phyloP scores from a whole-genome alignment of 441 rosid species.

The Manihot esculenta region DNA sequence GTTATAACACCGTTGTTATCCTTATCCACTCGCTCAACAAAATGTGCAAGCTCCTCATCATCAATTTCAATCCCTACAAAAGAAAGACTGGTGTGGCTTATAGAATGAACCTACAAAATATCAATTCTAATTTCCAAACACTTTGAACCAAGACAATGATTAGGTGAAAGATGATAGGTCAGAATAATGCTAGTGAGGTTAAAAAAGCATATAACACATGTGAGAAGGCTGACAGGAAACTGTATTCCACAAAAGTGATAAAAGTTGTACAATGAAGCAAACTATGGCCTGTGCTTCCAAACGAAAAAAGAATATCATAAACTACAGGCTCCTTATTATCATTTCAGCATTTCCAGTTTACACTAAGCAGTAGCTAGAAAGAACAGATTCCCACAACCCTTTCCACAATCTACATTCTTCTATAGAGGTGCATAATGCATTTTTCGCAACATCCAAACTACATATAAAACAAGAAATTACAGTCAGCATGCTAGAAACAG shows the following conservation, averaged over 20 bases:
- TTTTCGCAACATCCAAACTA: background rate
- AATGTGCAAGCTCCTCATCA: slow-evolving; percentile 88
- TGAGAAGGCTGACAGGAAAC: background rate
- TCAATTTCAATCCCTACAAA: slow-evolving; percentile 88
- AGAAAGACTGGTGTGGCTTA: slow-evolving; percentile 65
- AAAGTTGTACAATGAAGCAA: background rate
- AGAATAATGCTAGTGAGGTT: background rate
- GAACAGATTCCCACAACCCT: background rate
- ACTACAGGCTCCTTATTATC: background rate
- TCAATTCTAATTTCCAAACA: background rate
- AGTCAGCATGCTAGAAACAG: background rate
- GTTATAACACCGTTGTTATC: slow-evolving; percentile 93
- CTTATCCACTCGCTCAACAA: slow-evolving; percentile 95
- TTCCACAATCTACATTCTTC: background rate
- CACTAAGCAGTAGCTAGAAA: background rate
- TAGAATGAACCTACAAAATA: slow-evolving; percentile 40
- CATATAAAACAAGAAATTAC: background rate
- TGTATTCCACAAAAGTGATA: background rate
- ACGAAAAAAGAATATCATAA: background rate
- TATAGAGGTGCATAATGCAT: background rate
- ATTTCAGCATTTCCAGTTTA: background rate
- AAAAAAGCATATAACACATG: background rate
- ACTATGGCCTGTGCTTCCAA: background rate
- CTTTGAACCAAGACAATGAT: background rate
- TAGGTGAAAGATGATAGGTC: background rate